Evolutionary conservation across 495 filamentous ascomycete genomes (phyloP), one percentile per base, ranked within the genome.

Genomic region (Penicillium odoratum): DNA sequence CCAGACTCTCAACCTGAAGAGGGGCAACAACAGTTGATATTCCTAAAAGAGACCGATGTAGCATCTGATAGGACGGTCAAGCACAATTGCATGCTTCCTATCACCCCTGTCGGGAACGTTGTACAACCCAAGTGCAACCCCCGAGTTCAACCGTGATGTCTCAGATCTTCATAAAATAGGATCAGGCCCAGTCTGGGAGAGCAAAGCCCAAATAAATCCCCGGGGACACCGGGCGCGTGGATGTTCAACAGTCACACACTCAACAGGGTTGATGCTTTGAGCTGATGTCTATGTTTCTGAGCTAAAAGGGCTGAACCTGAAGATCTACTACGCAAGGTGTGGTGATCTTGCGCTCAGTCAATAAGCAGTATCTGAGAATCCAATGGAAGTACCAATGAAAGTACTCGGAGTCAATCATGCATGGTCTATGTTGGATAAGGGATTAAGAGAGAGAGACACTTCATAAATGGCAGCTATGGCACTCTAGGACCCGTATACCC

Each of bases 71-170:
- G 16, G 25, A 28, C 5, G 7, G 16, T n/a, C 18, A 26, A 46
- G 25, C 4, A 9, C 15, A 40, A 11, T 7, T 18, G 25, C 43
- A 26, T 46, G 18, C 43, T 26, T 21, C 42, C 26, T 26, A 42
- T 46, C 49, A 49, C 55, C 55, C 55, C 55, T 60, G 45, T 33
- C 16, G 16, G 29, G 48, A 3, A 9, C 7, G 53, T 55, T 29
- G 50, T 52, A 58, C 58, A 31, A 13, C 49, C 29, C 42, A 45
- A 13, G 45, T 30, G 38, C 40, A 49, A 26, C 36, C 21, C 29
- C 53, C 48, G 59, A 58, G 21, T 11, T 45, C 40, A 18, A 57
- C 52, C 47, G 44, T 42, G 13, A 55, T 58, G 65, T 67, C 55
- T 53, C 53, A 61, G 56, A 56, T 40, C 5, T 16, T n/a, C 38